Base-by-base conservation (phyloP, 2,329 filamentous ascomycete species). In the Penicillium concentricum region DNA sequence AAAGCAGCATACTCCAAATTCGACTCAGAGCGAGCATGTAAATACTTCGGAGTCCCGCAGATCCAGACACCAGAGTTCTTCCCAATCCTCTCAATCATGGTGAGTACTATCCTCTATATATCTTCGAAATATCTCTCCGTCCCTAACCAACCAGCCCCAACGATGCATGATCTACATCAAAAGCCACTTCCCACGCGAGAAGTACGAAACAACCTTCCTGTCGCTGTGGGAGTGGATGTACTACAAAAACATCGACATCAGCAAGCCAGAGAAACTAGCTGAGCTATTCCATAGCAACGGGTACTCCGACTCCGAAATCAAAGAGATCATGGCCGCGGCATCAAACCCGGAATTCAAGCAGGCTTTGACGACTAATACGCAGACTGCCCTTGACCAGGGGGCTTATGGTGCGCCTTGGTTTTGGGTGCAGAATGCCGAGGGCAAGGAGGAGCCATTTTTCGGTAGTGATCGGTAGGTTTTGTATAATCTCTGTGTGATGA, bases 401-500 rank as follows among this genome's bases (percentile, higher is more conserved):
- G 90, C 89, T 0, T 93, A 90, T 72, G 90, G 90, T 0, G 84
- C 85, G 48, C 90, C 90, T 1, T 93, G 90, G 89, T 79, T 90
- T 58, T 87, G 85, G 82, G 89, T 86, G 3, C 80, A 78, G 26
- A 69, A 68, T 56, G 56, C 59, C 2, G 71, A 81, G 59, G 87
- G 87, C 0, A 72, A 79, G 54, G 79, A 79, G 47, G 86, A 89
- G 75, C 84, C 87, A 0, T 91, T 92, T 70, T 92, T 92, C 73
- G 89, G 89, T 3, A 91, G 88, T 73, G 89, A 92, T 74, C 86
- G 87, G 71, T 66, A 48, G 82, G 86, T 62, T 35, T 16, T 39
- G 12, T 42, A 8, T 13, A 8, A 1, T 20, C 3, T 38, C 10
- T 41, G 3, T 18, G 13, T 8, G 26, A 15, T 20, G 12, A 16